phyloP scores from a whole-genome alignment of 2,329 filamentous ascomycete species.

The Venturia pyrina region DNA sequence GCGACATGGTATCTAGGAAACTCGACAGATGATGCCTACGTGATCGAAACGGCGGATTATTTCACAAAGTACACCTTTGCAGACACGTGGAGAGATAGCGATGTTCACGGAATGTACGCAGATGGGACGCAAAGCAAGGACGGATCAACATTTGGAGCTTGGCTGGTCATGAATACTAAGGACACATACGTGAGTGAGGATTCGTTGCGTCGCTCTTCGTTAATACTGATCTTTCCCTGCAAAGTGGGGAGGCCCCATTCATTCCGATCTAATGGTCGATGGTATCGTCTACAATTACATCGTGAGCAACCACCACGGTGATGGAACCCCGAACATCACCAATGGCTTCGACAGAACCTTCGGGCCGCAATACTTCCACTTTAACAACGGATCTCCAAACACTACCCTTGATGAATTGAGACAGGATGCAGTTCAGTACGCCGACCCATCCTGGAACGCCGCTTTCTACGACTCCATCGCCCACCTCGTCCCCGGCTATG shows the following conservation, averaged over 20 bases:
- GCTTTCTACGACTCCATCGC: constrained; percentile 56
- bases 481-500: constrained; percentile 46
- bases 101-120: constrained; percentile 42
- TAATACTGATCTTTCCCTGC: background rate
- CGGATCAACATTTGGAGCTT: constrained; percentile 1
- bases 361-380: constrained; percentile 53
- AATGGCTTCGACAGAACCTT: constrained; percentile 56
- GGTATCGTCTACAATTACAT: constrained; percentile 58
- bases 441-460: constrained; percentile 44
- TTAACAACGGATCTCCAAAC: constrained; percentile 45
- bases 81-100: constrained; percentile 48
- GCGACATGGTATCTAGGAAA: constrained; percentile 53
- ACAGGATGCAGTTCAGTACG: constrained; percentile 44
- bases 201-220: background rate
- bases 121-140: background rate
- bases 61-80: constrained; percentile 59
- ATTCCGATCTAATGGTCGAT: constrained; percentile 54
- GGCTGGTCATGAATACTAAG: background rate
- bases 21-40: constrained; percentile 45
- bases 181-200: constrained; percentile 37
- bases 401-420: constrained; percentile 39
- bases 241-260: constrained; percentile 46
- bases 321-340: constrained; percentile 53
- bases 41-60: constrained; percentile 46
- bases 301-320: constrained; percentile 51